Conservation (phyloP, 257 asterid species). For the Ligustrum vulgare region DNA sequence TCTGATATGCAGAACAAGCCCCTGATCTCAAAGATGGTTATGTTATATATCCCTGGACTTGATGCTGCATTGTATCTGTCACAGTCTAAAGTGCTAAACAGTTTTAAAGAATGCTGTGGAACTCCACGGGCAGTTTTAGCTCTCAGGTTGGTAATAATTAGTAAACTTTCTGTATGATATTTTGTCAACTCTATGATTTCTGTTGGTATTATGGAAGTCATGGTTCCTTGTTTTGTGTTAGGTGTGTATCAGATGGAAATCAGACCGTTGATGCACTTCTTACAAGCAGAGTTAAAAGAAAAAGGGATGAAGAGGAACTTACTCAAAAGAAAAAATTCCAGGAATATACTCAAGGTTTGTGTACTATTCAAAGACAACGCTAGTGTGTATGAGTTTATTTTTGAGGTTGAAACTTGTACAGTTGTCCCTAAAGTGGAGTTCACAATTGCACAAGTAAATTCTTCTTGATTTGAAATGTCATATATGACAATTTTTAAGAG, state of each 20-base stretch:
- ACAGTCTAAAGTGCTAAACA: slow-evolving; percentile 65
- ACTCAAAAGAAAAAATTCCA: slow-evolving; percentile 41
- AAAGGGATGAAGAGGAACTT: slow-evolving; percentile 58
- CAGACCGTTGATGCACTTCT: slow-evolving; percentile 90
- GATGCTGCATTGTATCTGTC: slow-evolving; percentile 92
- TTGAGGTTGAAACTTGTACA: not conserved
- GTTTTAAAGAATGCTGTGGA: slow-evolving; percentile 76
- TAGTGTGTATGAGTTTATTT: not conserved
- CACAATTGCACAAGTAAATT: slow-evolving; percentile 7
- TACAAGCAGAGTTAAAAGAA: slow-evolving; percentile 82
- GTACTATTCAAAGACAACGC: slow-evolving; percentile 7
- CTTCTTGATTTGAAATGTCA: not conserved
- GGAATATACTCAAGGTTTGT: slow-evolving; percentile 54
- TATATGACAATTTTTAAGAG: not conserved
- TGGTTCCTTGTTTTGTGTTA: slow-evolving; percentile 40
- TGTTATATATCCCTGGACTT: slow-evolving; percentile 94
- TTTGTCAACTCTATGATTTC: slow-evolving; percentile 3
- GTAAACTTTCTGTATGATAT: not conserved
- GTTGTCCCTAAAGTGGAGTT: not conserved
- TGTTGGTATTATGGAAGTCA: slow-evolving; percentile 13
- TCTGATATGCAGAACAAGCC: slow-evolving; percentile 82
- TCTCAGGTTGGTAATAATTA: slow-evolving; percentile 54
- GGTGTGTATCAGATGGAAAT: slow-evolving; percentile 87
- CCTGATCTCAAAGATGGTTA: slow-evolving; percentile 82
- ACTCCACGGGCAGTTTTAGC: slow-evolving; percentile 88